Percentiles rank a stretch among this genome's conserved stretches.
These are phyloP conservation scores for Sphenostylis stenocarpa DNA, from an alignment of 306 rosid genomes.

Conservation along the genomic window DNA sequence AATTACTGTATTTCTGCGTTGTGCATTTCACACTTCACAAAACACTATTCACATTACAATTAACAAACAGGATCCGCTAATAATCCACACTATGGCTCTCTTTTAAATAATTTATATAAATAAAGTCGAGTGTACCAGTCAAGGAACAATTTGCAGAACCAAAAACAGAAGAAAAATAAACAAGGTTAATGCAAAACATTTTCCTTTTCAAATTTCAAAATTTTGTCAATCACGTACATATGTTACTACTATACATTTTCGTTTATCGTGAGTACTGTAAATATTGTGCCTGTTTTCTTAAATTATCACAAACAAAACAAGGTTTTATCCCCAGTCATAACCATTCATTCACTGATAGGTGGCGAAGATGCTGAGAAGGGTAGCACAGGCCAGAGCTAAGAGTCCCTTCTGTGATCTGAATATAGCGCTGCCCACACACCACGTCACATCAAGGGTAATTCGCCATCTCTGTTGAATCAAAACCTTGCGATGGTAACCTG, in stretches of 20 bases:
- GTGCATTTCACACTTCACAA: too few species aligned
- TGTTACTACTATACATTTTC: neutral
- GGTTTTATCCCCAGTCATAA: neutral
- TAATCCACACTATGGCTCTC: too few species aligned
- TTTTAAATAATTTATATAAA: neutral
- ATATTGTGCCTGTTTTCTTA: neutral
- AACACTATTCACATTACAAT: too few species aligned
- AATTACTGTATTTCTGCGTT: too few species aligned
- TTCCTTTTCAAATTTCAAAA: neutral
- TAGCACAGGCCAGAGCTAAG: conserved; percentile 50
- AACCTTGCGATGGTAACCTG: conserved; percentile 60
- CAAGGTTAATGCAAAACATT: neutral
- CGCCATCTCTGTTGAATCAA: conserved; percentile 49
- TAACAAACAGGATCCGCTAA: too few species aligned
- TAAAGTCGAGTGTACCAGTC: neutral
- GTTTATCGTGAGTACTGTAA: neutral
- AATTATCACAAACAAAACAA: neutral
- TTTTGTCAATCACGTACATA: conserved; percentile 1
- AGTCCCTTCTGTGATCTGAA: conserved; percentile 50
- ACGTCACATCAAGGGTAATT: conserved; percentile 57
- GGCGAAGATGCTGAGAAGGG: conserved; percentile 50
- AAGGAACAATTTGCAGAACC: neutral
- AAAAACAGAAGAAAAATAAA: neutral
- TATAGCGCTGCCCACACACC: conserved; percentile 38
- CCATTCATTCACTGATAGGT: conserved; percentile 19